Evolutionary conservation across 2,329 filamentous ascomycete genomes (phyloP).

Genomic region (Piedraia hortae): DNA sequence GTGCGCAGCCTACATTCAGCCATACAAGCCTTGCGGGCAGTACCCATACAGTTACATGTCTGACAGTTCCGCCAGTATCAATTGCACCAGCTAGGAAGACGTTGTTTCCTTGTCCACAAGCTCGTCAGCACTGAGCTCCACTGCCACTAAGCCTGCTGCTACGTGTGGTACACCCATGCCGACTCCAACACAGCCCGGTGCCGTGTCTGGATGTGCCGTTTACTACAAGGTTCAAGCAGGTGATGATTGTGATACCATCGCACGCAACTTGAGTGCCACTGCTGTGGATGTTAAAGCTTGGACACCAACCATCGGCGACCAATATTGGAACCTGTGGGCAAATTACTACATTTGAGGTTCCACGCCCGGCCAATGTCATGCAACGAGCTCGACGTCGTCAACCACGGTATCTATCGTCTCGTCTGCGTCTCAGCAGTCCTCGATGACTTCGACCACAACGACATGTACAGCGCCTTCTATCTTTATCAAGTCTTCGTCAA

Average conservation of each 20-base stretch:
- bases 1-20: conserved; percentile 1
- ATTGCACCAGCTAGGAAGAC: conserved; percentile 1
- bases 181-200: not conserved
- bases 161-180: not conserved
- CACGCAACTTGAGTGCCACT: not conserved
- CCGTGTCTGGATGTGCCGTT: not conserved
- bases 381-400: too few species aligned
- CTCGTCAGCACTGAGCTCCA: too few species aligned
- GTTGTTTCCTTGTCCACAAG: too few species aligned
- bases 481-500: too few species aligned
- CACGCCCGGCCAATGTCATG: conserved; percentile 1
- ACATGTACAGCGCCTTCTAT: too few species aligned
- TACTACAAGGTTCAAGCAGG: conserved; percentile 1
- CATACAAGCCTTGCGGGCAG: not conserved
- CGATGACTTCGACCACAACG: too few species aligned
- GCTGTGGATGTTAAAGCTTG: conserved; percentile 1
- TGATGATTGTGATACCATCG: conserved; percentile 1
- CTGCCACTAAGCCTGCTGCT: not conserved
- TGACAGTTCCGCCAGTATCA: not conserved
- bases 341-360: conserved; percentile 1
- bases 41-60: conserved; percentile 1
- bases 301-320: not conserved
- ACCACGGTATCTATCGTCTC: too few species aligned
- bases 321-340: not conserved
- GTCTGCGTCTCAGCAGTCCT: too few species aligned